phyloP scores from a whole-genome alignment of 1,139 yeast species.

The Waltiozyma sp. region DNA sequence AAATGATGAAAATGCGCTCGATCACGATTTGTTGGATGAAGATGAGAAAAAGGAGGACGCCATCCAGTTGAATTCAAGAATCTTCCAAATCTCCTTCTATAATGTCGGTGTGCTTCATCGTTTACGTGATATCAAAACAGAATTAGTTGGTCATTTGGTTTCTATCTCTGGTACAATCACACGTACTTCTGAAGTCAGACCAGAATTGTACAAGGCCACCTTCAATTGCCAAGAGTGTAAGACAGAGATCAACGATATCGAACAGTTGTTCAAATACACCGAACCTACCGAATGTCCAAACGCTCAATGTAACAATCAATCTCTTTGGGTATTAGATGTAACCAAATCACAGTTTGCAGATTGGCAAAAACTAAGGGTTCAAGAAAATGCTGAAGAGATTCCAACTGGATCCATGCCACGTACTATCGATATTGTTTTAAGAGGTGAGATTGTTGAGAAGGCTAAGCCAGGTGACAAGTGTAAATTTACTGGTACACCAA shows the following conservation, averaged over 20 bases:
- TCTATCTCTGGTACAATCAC: conserved; percentile 94
- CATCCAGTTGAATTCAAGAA: conserved; percentile 25
- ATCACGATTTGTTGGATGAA: conserved; percentile 6
- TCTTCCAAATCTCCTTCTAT: conserved; percentile 83
- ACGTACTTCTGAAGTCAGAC: conserved; percentile 93
- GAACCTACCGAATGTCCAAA: conserved; percentile 90
- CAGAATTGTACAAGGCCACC: conserved; percentile 80
- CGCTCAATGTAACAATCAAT: conserved; percentile 80
- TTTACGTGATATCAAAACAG: conserved; percentile 84
- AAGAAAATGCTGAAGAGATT: conserved; percentile 89
- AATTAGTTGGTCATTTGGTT: conserved; percentile 76
- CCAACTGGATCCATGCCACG: conserved; percentile 99
- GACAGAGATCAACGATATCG: conserved; percentile 79
- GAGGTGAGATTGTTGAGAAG: conserved; percentile 92
- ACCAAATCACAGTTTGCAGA: conserved; percentile 82
- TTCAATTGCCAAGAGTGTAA: conserved; percentile 87
- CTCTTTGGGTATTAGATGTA: conserved; percentile 76
- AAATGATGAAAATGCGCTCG: conserved; percentile 14
- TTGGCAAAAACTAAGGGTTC: conserved; percentile 96
- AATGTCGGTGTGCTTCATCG: conserved; percentile 76
- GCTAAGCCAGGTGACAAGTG: conserved; percentile 98
- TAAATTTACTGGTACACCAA: conserved; percentile 89
- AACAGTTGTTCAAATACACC: conserved; percentile 87
- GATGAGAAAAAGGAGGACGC: background rate
- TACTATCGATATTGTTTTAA: conserved; percentile 80